Evolutionary conservation across 192 early-diverging fungal species (phyloP).

Genomic region (Chytriomyces confervae): DNA sequence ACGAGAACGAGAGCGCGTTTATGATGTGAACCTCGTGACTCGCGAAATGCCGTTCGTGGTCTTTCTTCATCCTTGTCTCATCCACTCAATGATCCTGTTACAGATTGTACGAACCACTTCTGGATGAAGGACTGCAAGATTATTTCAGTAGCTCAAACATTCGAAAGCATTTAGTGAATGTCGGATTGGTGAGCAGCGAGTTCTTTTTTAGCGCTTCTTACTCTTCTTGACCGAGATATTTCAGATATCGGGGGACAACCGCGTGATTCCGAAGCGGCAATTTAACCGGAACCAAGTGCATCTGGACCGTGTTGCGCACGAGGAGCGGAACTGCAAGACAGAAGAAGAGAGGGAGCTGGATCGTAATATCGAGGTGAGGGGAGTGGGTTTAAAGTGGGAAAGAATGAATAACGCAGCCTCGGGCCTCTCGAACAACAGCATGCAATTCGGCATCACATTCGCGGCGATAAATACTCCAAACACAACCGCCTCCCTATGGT

Average conservation of each 20-base stretch:
- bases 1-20: conserved; percentile 53
- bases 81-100: not conserved
- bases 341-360: conserved; percentile 56
- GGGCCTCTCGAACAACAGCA: not conserved
- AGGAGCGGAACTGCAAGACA: conserved; percentile 39
- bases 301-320: conserved; percentile 50
- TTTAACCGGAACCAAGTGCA: conserved; percentile 63
- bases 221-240: not conserved
- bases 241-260: conserved; percentile 54
- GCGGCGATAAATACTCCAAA: too few relatives aligned
- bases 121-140: conserved; percentile 60
- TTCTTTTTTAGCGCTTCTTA: not conserved
- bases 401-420: too few relatives aligned
- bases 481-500: too few relatives aligned
- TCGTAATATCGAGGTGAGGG: conserved; percentile 56
- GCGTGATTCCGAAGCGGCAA: conserved; percentile 49
- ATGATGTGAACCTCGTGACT: conserved; percentile 62
- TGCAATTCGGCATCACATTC: conserved; percentile 36
- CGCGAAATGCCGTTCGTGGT: conserved; percentile 48
- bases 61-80: not conserved
- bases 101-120: conserved; percentile 57
- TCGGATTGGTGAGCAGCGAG: conserved; percentile 53
- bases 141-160: conserved; percentile 59
- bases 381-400: too few relatives aligned
- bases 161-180: conserved; percentile 52